Percentiles rank a stretch among this genome's conserved stretches.
phyloP scores from a whole-genome alignment of 139 green algal genomes.

The Picochlorum costavermella region DNA sequence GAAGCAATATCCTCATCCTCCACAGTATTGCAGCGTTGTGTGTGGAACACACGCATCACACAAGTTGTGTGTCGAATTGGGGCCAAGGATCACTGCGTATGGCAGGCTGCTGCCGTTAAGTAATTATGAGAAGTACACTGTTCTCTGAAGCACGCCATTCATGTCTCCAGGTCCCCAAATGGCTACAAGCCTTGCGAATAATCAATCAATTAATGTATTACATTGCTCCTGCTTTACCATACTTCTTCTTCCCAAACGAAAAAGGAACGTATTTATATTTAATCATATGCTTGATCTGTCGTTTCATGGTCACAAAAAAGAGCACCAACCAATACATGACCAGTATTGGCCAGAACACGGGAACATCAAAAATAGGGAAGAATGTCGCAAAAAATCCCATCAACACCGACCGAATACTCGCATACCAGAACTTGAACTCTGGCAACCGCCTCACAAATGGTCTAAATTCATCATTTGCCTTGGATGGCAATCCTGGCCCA shows the following conservation, averaged over 20 bases:
- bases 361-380: constrained; percentile 91
- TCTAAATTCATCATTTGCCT: constrained; percentile 88
- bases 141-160: no score
- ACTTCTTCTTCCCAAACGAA: constrained; percentile 62
- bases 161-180: no score
- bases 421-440: constrained; percentile 99
- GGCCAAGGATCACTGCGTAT: no score
- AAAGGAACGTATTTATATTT: constrained; percentile 92
- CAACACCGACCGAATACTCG: constrained; percentile 67
- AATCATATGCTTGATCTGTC: constrained; percentile 98
- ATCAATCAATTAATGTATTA: no score
- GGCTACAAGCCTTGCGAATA: no score
- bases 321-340: constrained; percentile 93
- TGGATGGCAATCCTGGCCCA: constrained; percentile 83
- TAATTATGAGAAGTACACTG: no score
- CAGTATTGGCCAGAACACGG: constrained; percentile 99
- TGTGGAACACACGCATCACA: no score
- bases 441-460: constrained; percentile 93
- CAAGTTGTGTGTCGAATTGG: no score
- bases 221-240: neutral
- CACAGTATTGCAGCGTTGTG: no score
- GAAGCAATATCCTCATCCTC: neutral
- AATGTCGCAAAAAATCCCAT: constrained; percentile 86
- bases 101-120: no score
- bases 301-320: constrained; percentile 96